Base-by-base conservation (phyloP, 2,329 filamentous ascomycete species). In the Tolypocladium tundrense region DNA sequence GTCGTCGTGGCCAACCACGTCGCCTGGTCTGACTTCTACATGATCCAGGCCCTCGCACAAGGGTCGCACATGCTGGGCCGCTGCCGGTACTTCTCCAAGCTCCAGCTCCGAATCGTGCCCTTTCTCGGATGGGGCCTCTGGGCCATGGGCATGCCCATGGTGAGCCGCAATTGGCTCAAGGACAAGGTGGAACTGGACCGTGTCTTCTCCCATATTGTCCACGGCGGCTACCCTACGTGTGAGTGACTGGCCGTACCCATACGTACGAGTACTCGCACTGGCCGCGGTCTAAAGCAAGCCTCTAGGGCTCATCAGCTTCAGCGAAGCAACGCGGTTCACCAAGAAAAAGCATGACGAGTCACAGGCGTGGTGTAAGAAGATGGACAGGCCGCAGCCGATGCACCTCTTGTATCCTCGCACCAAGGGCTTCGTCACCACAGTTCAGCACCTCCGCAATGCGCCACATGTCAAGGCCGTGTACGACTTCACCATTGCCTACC, bases 71-170 rank as follows among this genome's bases (percentile, higher is more conserved):
- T 87, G 84, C 75, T 86, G 9, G 75, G 79, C n/a, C 74, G 80
- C 55, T 85, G 80, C 65, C 77, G 82, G 35, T 86, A 83, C 75
- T 85, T 86, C 66, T 79, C 82, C 58, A 87, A 86, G 70, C 76
- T 78, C 59, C 77, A 84, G 67, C 73, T 87, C 59, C 77, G 77
- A 60, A 75, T 77, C 70, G 79, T 86, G 14, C 83, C 83, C 5
- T 80, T 87, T 60, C 73, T 86, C 9, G 83, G 83, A 21, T 86
- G 83, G 83, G 84, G 82, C 2, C 72, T 86, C 40, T 85, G 82
- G 82, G 82, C 79, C 4, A 83, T 86, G 76, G 81, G 82, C 2
- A 85, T 86, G 81, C 83, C 83, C 8, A 75, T 86, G 70, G 81
- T 86, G 27, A 83, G 76, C 64, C 73, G 83, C 56, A 79, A 81